Evolutionary conservation across 371 early-diverging fungal genomes (phyloP), one percentile per base, ranked within the genome.

Genomic region (Saksenaea oblongispora): DNA sequence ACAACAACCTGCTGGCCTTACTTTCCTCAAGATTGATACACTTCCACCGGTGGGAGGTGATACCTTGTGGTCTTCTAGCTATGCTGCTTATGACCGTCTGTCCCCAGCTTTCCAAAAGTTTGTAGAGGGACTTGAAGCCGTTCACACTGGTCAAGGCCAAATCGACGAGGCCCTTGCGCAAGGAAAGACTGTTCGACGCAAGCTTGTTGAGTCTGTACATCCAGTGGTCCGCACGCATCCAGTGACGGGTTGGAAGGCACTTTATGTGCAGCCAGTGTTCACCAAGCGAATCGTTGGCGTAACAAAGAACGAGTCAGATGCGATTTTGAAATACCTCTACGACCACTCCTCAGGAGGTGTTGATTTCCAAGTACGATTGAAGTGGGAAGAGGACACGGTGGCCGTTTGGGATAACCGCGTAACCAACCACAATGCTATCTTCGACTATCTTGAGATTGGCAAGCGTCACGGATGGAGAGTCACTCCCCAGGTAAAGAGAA

Each of bases 151-250:
- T 17, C 71, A 76, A 15, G 77, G 76, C 26, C 82, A 82, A 63
- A 64, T 63, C 7, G 56, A 62, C 15, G 64, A 72, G 28, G 82
- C 80, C 11, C 71, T 62, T 18, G 70, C 34, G 58, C 62, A 62
- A 8, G 86, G 85, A 10, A 72, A 69, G 22, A 67, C 74, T 42
- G 62, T 76, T 17, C 82, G 84, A 54, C 75, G 84, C 44, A 71
- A 79, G 47, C 54, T 31, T 35, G 70, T 69, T 60, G 87, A 76
- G 54, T 64, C 75, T 22, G 63, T 62, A 14, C 90, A 90, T 56
- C 90, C 90, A 9, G 73, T 89, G 1, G 64, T 90, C 18, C 83
- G 89, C 55, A 86, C 88, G 14, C 86, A 90, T 67, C 89, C 89
- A 26, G 85, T 90, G 28, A 89, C 90, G n/a, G 84, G 85, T 22